A percentile compares a stretch with the other conserved stretches of the same genome.
Evolutionary conservation across 129 eudicot genomes (phyloP).

Genomic region (Lactuca sativa): DNA sequence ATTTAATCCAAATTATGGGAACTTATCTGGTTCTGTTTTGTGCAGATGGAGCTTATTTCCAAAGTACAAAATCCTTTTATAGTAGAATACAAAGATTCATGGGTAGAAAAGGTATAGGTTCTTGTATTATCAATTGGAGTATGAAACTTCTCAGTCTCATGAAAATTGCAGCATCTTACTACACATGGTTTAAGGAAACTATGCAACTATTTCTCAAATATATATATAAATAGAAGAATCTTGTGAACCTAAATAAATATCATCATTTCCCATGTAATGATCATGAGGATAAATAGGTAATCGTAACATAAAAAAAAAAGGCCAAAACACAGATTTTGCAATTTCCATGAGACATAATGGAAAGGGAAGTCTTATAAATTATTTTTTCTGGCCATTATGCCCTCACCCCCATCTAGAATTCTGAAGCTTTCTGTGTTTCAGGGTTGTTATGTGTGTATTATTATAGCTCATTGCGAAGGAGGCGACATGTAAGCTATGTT

Average conservation of each 20-base stretch:
- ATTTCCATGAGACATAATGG: background rate
- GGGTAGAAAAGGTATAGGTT: slow-evolving; percentile 89
- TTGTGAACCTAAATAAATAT: slow-evolving; percentile 7
- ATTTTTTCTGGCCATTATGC: background rate
- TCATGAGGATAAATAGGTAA: background rate
- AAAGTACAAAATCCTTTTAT: slow-evolving; percentile 73
- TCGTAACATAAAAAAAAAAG: slow-evolving; percentile 11
- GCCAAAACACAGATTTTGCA: background rate
- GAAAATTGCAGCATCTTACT: slow-evolving; percentile 4
- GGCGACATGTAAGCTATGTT: slow-evolving; percentile 85
- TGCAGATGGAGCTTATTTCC: slow-evolving; percentile 95
- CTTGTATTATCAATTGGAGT: background rate
- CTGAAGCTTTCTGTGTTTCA: slow-evolving; percentile 32
- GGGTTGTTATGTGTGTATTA: slow-evolving; percentile 99
- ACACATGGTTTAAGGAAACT: slow-evolving; percentile 13
- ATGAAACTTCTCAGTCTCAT: slow-evolving; percentile 9
- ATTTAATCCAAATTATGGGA: slow-evolving; percentile 9
- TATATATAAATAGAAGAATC: background rate
- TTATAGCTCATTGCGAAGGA: slow-evolving; percentile 91
- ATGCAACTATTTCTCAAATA: slow-evolving; percentile 8
- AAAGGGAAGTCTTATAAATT: too few relatives aligned
- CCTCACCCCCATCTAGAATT: slow-evolving; percentile 6
- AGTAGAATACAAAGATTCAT: slow-evolving; percentile 94
- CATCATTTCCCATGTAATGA: slow-evolving; percentile 13
- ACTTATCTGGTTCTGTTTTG: slow-evolving; percentile 20